A percentile compares a stretch with the other conserved stretches of the same genome.
Conservation (phyloP, 805 yeast genomes). For the Hanseniaspora hatyaiensis region DNA sequence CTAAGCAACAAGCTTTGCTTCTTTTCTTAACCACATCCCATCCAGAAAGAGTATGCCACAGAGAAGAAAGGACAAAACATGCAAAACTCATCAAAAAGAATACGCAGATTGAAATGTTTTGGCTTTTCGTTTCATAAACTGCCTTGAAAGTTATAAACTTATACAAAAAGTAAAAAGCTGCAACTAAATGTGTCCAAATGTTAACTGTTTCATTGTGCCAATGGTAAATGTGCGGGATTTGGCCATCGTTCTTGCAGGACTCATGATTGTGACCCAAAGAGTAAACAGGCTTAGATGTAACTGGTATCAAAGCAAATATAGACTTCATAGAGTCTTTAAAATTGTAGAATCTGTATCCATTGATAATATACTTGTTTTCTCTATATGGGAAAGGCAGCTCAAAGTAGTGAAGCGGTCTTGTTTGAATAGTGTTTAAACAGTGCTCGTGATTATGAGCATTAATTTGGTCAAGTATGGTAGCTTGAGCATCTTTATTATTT, state of each 20-base stretch:
- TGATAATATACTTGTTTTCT: constrained; percentile 72
- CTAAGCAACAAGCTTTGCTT: constrained; percentile 78
- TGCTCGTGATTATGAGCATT: constrained; percentile 38
- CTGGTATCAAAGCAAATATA: constrained; percentile 43
- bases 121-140: constrained; percentile 44
- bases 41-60: constrained; percentile 88
- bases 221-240: constrained; percentile 28
- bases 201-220: constrained; percentile 82
- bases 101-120: constrained; percentile 32
- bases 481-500: too few species aligned
- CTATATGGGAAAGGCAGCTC: constrained; percentile 89
- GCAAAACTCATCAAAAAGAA: constrained; percentile 58
- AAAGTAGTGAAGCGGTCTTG: constrained; percentile 56
- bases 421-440: constrained; percentile 35
- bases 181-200: constrained; percentile 84
- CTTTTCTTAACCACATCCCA: constrained; percentile 54
- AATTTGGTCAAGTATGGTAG: constrained; percentile 17
- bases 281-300: neutral
- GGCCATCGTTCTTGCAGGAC: neutral
- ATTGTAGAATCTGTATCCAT: constrained; percentile 64
- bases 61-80: constrained; percentile 65
- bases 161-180: constrained; percentile 45
- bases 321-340: constrained; percentile 51
- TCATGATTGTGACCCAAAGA: too few species aligned
- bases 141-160: constrained; percentile 32